A percentile compares a stretch with the other conserved stretches of the same genome.
Evolutionary conservation across 768 basidiomycete genomes (phyloP).

Genomic region (Boletus coccyginus): DNA sequence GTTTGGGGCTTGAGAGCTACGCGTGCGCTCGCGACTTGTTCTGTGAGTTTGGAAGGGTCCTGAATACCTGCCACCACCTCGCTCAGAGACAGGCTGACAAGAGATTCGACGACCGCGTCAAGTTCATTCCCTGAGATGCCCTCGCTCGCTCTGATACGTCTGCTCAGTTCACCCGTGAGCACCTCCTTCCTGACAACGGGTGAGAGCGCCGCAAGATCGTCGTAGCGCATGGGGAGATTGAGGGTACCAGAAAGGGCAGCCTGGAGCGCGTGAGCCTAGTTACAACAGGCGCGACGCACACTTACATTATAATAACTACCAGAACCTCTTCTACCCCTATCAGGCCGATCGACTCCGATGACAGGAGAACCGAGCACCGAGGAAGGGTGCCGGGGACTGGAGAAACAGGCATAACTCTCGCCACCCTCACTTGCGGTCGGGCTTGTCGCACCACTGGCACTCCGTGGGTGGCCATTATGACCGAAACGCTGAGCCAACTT

Average conservation of each 20-base stretch:
- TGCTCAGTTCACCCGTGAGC: conserved; percentile 76
- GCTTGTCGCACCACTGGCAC: conserved; percentile 80
- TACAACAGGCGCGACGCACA: background rate
- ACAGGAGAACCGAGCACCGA: conserved; percentile 56
- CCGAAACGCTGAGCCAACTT: conserved; percentile 82
- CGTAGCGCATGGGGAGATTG: conserved; percentile 83
- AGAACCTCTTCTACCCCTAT: conserved; percentile 72
- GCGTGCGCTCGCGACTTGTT: conserved; percentile 52
- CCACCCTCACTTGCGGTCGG: conserved; percentile 81
- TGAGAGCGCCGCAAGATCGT: conserved; percentile 76
- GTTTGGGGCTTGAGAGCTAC: conserved; percentile 34
- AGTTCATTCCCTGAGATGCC: conserved; percentile 55
- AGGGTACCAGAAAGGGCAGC: conserved; percentile 79
- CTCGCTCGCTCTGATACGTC: conserved; percentile 62
- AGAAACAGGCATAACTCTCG: conserved; percentile 71
- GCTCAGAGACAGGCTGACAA: conserved; percentile 67
- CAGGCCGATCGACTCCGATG: conserved; percentile 50
- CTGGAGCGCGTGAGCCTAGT: conserved; percentile 35
- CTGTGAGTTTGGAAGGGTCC: conserved; percentile 60
- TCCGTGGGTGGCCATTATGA: conserved; percentile 77
- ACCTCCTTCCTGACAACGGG: conserved; percentile 88
- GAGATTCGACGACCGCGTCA: conserved; percentile 65
- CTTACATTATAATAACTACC: conserved; percentile 85
- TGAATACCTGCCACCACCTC: conserved; percentile 78
- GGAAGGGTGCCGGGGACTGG: conserved; percentile 62